Evolutionary conservation across 345 rosid genomes (phyloP), one percentile per base, ranked within the genome.

Genomic region (Populus alba): DNA sequence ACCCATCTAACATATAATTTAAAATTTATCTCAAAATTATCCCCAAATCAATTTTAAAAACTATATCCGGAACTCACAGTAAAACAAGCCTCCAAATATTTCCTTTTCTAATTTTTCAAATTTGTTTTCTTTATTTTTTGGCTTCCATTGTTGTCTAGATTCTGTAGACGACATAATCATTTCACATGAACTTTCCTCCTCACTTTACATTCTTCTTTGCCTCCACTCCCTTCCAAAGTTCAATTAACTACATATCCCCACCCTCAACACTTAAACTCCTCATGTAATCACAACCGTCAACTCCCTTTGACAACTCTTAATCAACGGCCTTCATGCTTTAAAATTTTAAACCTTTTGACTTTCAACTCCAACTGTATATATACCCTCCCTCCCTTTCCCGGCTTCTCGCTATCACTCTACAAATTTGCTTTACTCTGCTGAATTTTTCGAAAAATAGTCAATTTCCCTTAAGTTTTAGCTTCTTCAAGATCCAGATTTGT

Each of bases 141-240:
- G 51, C 51, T 29, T 16, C 31, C 43, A 67, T 10, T 15, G 23
- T 3, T 29, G 69, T 3, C 37, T 67, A 72, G 70, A 67, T 71
- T 37, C 62, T 37, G 75, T 38, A 15, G 76, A 69, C 78, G 83
- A 80, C 86, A 73, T 39, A 39, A 80, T 83, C 83, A 80, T 80
- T 61, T 15, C 8, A 2, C 49, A 23, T 49, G 81, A 39, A 72
- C 81, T 68, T 39, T 63, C 63, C 5, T 33, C 31, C 15, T 33
- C 49, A 10, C 59, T 70, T 25, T 25, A 15, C 68, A 20, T 59
- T 27, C 41, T 33, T 68, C 61, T 77, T 18, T 33, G 65, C 39
- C 68, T 65, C 70, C 23, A 76, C 72, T 71, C 0, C 6, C 39
- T 38, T 37, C 51, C 53, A 53, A 45, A 45, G 22, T 7, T 16